Evolutionary conservation across 2,329 filamentous ascomycete genomes (phyloP).

Genomic region (Aspergillus tanneri): DNA sequence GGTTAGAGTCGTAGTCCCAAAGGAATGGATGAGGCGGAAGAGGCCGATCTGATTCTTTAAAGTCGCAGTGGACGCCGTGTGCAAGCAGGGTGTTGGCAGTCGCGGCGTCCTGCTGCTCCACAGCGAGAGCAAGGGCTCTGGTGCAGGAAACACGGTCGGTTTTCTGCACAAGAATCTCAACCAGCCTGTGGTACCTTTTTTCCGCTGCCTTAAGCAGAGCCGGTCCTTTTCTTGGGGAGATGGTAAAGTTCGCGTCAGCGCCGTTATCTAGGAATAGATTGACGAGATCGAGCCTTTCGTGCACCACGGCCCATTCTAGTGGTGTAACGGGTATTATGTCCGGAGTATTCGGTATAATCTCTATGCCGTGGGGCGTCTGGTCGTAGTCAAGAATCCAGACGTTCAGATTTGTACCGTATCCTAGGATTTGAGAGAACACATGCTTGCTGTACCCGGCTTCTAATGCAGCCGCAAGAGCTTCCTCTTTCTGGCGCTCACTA

Average conservation of each 20-base stretch:
- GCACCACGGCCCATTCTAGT: slow-evolving; percentile 15
- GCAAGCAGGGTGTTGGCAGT: not conserved
- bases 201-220: slow-evolving; percentile 1
- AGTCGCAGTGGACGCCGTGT: slow-evolving; percentile 6
- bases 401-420: slow-evolving; percentile 8
- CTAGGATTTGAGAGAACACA: slow-evolving; percentile 9
- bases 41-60: slow-evolving; percentile 22
- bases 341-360: not conserved
- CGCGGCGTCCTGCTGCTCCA: slow-evolving; percentile 3
- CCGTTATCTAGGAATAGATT: slow-evolving; percentile 10
- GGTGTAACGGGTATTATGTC: slow-evolving; percentile 7
- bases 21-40: slow-evolving; percentile 7
- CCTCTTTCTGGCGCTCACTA: slow-evolving; percentile 6
- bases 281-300: slow-evolving; percentile 7
- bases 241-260: slow-evolving; percentile 4
- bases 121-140: slow-evolving; percentile 4
- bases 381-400: slow-evolving; percentile 3
- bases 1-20: slow-evolving; percentile 6
- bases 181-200: not conserved
- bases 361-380: not conserved
- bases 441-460: slow-evolving; percentile 9
- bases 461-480: slow-evolving; percentile 9
- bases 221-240: slow-evolving; percentile 1
- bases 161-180: slow-evolving; percentile 6
- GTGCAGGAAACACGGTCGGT: slow-evolving; percentile 5